Conservation (phyloP, 768 basidiomycete genomes). For the Antrodiella citrinella region DNA sequence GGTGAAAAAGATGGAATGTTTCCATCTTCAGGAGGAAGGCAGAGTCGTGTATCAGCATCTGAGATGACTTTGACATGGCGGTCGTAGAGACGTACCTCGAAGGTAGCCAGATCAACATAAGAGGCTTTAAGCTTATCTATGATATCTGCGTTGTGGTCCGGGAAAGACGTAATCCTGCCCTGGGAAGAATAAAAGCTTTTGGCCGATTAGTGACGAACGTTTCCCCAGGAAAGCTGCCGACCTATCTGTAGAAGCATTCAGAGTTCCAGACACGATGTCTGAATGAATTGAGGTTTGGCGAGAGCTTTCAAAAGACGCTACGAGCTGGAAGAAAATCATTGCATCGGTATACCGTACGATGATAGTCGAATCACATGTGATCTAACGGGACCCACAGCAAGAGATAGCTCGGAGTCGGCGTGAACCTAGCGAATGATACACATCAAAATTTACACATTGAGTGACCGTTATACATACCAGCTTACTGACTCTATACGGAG, state of each 20-base stretch:
- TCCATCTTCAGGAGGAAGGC: slow-evolving; percentile 54
- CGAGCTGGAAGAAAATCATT: no score
- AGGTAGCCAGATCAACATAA: slow-evolving; percentile 49
- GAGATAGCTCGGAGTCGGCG: not conserved
- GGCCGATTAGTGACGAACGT: slow-evolving; percentile 7
- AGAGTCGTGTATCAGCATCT: slow-evolving; percentile 1
- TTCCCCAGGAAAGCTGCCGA: slow-evolving; percentile 20
- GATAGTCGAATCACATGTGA: no score
- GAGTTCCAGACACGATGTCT: slow-evolving; percentile 31
- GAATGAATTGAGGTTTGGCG: slow-evolving; percentile 32
- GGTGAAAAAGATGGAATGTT: slow-evolving; percentile 74
- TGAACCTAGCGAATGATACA: not conserved
- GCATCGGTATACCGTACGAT: no score
- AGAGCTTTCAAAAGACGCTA: slow-evolving; percentile 33
- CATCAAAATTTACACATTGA: no score
- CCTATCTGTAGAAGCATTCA: slow-evolving; percentile 84
- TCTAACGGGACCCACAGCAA: slow-evolving; percentile 5
- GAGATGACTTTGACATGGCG: not conserved
- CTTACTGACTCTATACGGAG: slow-evolving; percentile 62
- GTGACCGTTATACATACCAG: slow-evolving; percentile 46
- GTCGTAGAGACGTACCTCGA: slow-evolving; percentile 46
- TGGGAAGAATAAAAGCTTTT: slow-evolving; percentile 80
- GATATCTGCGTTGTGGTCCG: slow-evolving; percentile 60
- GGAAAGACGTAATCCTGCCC: slow-evolving; percentile 75
- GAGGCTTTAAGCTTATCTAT: slow-evolving; percentile 45